phyloP scores from a whole-genome alignment of 257 asterid species.

The Solanum paucissectum region DNA sequence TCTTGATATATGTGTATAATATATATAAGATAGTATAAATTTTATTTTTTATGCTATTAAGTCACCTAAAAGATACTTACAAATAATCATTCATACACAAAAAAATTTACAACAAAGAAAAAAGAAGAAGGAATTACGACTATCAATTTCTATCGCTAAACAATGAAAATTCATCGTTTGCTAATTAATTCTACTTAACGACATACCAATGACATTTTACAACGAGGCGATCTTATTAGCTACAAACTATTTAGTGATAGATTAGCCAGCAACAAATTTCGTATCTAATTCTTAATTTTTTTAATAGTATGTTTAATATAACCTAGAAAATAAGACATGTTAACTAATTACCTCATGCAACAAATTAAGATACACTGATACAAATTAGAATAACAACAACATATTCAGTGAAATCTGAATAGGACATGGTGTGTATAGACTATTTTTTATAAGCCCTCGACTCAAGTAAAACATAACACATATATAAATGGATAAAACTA shows the following conservation, averaged over 20 bases:
- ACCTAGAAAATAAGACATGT: not conserved
- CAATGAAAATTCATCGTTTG: not conserved
- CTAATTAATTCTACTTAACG: not conserved
- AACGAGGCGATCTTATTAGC: not conserved
- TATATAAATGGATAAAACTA: not conserved
- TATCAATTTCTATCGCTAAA: not conserved
- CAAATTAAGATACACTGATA: not conserved
- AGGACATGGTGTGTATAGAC: not conserved
- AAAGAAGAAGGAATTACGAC: not conserved
- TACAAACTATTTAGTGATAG: not conserved
- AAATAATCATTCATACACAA: not conserved
- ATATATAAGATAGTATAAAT: not conserved
- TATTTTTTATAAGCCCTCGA: not conserved
- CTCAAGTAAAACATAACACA: not conserved
- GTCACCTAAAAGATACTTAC: not conserved
- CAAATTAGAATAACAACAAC: not conserved
- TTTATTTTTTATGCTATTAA: not conserved
- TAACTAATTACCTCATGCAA: not conserved
- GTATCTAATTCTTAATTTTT: not conserved
- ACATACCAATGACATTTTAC: not conserved
- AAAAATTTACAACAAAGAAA: not conserved
- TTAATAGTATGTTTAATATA: not conserved
- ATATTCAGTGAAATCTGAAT: not conserved
- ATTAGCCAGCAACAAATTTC: not conserved
- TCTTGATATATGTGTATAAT: not conserved